Evolutionary conservation across 257 asterid genomes (phyloP), one percentile per base, ranked within the genome.

Genomic region (Jasminum sambac): DNA sequence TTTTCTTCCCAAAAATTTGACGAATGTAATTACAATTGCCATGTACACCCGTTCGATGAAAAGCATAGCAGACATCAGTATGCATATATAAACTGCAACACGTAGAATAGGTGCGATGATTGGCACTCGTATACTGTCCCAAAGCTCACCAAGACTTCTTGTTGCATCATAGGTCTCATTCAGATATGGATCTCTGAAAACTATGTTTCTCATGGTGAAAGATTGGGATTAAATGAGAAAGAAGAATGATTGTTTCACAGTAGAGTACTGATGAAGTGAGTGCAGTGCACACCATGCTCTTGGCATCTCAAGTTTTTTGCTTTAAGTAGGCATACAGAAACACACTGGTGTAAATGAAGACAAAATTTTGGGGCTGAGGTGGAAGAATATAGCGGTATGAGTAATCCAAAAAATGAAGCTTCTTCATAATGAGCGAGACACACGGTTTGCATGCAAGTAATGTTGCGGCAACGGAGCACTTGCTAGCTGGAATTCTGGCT

Each of bases 391-490:
- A 40, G 65, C 62, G 71, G 61, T 72, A 63, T 78, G 77, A 72
- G 83, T 66, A 74, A 70, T 80, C 74, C 30, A 66, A 58, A 61
- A 60, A 72, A 69, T 44, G 77, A 71, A 72, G 76, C 71, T 60
- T 75, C 64, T 67, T 70, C 69, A 43, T 74, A 64, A 66, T 46
- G 77, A 76, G n/a, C n/a, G 73, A 75, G 91, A 88, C 97, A 88
- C 95, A 80, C 90, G 97, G 88, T 84, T 75, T 74, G 80, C 96
- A 90, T 92, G 98, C 97, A 92, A 80, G 74, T 77, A 69, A 79
- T 74, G 86, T 60, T 76, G 85, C 72, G 74, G 91, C 88, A 79
- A 86, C 88, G 85, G 82, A 90, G 79, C 77, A 73, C 77, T 78
- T 79, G 87, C 79, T 74, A 80, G 92, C 89, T 79, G 84, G 81